Evolutionary conservation across 257 asterid species (phyloP).

Genomic region (Cruciata laevipes): DNA sequence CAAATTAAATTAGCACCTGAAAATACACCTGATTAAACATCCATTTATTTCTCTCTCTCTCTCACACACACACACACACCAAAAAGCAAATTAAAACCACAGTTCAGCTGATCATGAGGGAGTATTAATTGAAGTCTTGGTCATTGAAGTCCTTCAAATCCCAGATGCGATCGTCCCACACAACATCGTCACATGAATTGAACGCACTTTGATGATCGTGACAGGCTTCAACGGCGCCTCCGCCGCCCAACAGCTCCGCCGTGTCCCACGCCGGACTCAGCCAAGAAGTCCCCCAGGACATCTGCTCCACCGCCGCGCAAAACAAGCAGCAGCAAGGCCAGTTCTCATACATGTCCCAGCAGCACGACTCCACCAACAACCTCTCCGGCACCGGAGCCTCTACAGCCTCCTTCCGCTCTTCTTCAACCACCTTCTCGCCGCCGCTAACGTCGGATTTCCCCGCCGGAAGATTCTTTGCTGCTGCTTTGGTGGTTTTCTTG

Average conservation of each 20-base stretch:
- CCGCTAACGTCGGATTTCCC: neutral
- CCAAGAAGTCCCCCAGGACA: conserved; percentile 45
- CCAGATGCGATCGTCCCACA: conserved; percentile 59
- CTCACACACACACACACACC: neutral
- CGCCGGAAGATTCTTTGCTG: neutral
- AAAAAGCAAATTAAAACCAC: no score
- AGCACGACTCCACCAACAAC: neutral
- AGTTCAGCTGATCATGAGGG: neutral
- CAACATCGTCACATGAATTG: conserved; percentile 29
- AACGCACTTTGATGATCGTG: conserved; percentile 3
- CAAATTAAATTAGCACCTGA: no score
- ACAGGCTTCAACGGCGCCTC: conserved; percentile 19
- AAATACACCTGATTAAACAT: neutral
- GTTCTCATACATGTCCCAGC: conserved; percentile 14
- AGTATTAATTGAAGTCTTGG: neutral
- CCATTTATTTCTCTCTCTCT: neutral
- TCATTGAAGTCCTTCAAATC: conserved; percentile 24
- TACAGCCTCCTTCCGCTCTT: conserved; percentile 1
- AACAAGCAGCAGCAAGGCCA: conserved; percentile 17
- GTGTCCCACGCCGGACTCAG: conserved; percentile 32
- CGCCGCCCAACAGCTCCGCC: conserved; percentile 22
- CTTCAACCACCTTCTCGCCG: conserved; percentile 1
- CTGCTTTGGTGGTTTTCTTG: neutral
- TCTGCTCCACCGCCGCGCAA: conserved; percentile 41
- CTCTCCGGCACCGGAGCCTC: conserved; percentile 14